These are phyloP conservation scores for Phaffia tasmanica DNA, from an alignment of 768 basidiomycete species.

Conservation along the genomic window DNA sequence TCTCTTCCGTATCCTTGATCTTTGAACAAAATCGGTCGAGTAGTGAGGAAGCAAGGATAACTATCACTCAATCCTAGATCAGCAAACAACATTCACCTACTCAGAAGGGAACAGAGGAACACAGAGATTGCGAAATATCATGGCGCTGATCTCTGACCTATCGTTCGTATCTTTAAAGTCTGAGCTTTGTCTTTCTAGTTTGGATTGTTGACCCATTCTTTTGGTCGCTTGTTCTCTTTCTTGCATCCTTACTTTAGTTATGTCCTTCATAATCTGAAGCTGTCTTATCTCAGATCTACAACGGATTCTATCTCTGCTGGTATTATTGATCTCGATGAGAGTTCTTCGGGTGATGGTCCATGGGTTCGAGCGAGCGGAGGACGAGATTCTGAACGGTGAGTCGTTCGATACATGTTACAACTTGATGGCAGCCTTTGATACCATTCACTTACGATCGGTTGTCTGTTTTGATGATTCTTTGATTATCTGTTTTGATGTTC, in stretches of 20 bases:
- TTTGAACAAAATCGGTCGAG: no score
- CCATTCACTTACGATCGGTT: not conserved
- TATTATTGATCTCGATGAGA: conserved; percentile 22
- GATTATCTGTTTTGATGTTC: not conserved
- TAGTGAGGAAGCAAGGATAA: no score
- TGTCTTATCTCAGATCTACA: conserved; percentile 16
- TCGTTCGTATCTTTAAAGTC: no score
- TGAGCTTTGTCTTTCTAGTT: no score
- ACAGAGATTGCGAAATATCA: no score
- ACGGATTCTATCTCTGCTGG: conserved; percentile 20
- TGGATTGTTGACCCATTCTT: no score
- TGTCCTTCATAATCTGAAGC: conserved; percentile 16
- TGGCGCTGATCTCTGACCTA: no score
- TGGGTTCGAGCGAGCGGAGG: conserved; percentile 24
- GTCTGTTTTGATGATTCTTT: not conserved
- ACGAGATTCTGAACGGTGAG: conserved; percentile 20
- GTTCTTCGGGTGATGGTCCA: conserved; percentile 13
- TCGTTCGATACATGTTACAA: not conserved
- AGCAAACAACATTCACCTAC: no score
- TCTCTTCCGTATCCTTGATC: no score
- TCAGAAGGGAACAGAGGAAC: no score
- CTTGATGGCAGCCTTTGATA: not conserved
- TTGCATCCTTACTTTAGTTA: conserved; percentile 1
- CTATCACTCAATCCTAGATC: no score
- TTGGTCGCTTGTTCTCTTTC: no score